Percentiles rank a stretch among this genome's conserved stretches.
phyloP scores from a whole-genome alignment of 441 rosid genomes.

The Adansonia madagascariensis region DNA sequence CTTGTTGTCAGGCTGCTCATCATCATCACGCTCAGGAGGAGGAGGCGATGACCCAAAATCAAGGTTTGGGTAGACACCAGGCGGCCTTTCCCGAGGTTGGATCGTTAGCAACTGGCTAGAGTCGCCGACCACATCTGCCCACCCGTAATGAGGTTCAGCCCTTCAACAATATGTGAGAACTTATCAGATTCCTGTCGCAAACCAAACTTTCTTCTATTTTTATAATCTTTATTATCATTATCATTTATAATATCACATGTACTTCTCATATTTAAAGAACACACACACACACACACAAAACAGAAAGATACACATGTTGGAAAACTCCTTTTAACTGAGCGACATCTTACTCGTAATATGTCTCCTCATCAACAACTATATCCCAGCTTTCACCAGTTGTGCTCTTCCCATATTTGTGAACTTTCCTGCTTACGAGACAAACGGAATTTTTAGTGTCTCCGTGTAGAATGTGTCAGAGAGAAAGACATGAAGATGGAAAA shows the following conservation, averaged over 20 bases:
- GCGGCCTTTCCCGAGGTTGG: slow-evolving; percentile 74
- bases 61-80: slow-evolving; percentile 72
- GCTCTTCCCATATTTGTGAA: slow-evolving; percentile 96
- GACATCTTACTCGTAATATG: slow-evolving; percentile 78
- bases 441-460: slow-evolving; percentile 6
- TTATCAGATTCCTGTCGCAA: not conserved
- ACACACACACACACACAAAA: no score
- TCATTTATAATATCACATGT: no score
- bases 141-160: slow-evolving; percentile 94
- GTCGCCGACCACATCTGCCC: slow-evolving; percentile 95
- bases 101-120: slow-evolving; percentile 85
- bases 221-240: no score
- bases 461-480: not conserved
- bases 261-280: no score
- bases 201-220: not conserved
- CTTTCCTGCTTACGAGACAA: slow-evolving; percentile 58
- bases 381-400: slow-evolving; percentile 99
- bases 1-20: slow-evolving; percentile 40
- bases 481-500: not conserved
- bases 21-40: slow-evolving; percentile 28
- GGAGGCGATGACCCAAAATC: slow-evolving; percentile 66
- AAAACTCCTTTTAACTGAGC: not conserved
- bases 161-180: slow-evolving; percentile 42
- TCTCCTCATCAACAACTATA: slow-evolving; percentile 89
- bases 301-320: no score